Percentiles rank a stretch among this genome's conserved stretches.
Conservation (phyloP, 2,329 filamentous ascomycete genomes). For the Clonostachys chloroleuca region DNA sequence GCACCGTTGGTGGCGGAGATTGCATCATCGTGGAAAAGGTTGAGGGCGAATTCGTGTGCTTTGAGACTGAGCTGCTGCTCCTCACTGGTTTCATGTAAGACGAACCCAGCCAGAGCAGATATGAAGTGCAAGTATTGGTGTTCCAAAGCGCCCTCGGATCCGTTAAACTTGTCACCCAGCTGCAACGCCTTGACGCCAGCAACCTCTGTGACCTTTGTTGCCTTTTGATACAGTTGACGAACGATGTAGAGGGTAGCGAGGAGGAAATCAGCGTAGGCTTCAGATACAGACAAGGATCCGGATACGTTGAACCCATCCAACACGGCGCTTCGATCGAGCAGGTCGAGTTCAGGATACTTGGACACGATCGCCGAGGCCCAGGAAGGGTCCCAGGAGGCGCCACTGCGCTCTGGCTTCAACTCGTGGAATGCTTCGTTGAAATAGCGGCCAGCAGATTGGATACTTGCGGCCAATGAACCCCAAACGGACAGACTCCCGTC, state of each 20-base stretch:
- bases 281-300: slow-evolving; percentile 10
- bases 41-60: slow-evolving; percentile 24
- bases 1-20: slow-evolving; percentile 8
- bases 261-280: slow-evolving; percentile 29
- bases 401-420: slow-evolving; percentile 10
- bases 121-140: slow-evolving; percentile 28
- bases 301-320: background rate
- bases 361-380: slow-evolving; percentile 16
- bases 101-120: slow-evolving; percentile 26
- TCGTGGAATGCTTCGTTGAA: slow-evolving; percentile 34
- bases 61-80: slow-evolving; percentile 24
- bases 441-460: slow-evolving; percentile 26
- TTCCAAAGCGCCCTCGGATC: slow-evolving; percentile 15
- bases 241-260: slow-evolving; percentile 29
- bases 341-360: slow-evolving; percentile 19
- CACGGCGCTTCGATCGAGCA: background rate
- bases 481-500: slow-evolving; percentile 24
- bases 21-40: slow-evolving; percentile 27
- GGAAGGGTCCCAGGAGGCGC: slow-evolving; percentile 7
- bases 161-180: slow-evolving; percentile 23
- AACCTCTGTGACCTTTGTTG: slow-evolving; percentile 28
- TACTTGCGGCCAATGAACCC: slow-evolving; percentile 28
- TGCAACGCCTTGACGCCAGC: slow-evolving; percentile 14
- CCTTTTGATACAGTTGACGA: slow-evolving; percentile 33
- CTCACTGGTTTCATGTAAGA: slow-evolving; percentile 28